These are phyloP conservation scores for Krasilnikovozyma curviuscula DNA, from an alignment of 768 basidiomycete genomes.

Conservation along the genomic window DNA sequence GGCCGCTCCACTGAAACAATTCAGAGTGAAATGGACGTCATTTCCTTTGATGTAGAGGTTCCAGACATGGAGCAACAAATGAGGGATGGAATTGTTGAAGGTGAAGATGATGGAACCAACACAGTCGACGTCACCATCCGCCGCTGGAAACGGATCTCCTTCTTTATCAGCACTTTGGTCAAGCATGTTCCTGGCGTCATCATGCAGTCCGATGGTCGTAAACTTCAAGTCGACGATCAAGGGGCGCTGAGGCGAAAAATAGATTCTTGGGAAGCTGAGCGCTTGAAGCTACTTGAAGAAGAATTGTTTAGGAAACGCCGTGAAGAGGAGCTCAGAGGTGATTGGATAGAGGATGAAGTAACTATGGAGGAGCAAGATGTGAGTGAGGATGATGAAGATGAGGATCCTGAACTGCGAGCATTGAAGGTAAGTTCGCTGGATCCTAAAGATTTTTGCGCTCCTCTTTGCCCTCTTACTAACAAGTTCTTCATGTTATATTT, in stretches of 20 bases:
- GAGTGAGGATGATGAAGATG: slow-evolving; percentile 31
- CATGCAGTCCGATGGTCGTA: slow-evolving; percentile 33
- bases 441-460: too few relatives aligned
- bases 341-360: neutral
- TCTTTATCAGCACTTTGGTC: slow-evolving; percentile 49
- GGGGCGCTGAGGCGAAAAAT: slow-evolving; percentile 35
- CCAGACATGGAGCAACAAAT: slow-evolving; percentile 7
- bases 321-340: slow-evolving; percentile 30
- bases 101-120: slow-evolving; percentile 41
- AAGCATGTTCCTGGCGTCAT: slow-evolving; percentile 53
- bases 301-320: neutral
- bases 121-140: slow-evolving; percentile 31
- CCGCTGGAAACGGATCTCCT: slow-evolving; percentile 57
- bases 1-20: slow-evolving; percentile 25
- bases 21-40: slow-evolving; percentile 52
- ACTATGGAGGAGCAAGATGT: slow-evolving; percentile 17
- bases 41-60: slow-evolving; percentile 40
- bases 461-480: neutral
- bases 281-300: neutral
- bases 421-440: slow-evolving; percentile 43
- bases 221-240: slow-evolving; percentile 38
- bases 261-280: slow-evolving; percentile 46
- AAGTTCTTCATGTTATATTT: neutral
- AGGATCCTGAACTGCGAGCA: slow-evolving; percentile 36
- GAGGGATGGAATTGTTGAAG: slow-evolving; percentile 65